These are phyloP conservation scores for Taphrina deformans DNA, from an alignment of 1,139 yeast species.

Conservation along the genomic window DNA sequence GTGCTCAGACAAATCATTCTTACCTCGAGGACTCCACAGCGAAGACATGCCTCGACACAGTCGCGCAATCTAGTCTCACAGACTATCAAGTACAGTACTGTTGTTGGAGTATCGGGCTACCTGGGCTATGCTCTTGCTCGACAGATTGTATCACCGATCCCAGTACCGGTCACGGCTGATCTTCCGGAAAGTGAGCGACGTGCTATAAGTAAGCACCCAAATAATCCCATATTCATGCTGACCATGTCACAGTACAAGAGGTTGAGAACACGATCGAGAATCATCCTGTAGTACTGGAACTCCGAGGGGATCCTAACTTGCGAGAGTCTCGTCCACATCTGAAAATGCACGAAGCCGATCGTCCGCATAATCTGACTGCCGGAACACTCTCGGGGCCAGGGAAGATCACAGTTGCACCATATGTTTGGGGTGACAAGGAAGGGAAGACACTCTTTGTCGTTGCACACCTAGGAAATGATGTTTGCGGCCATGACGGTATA, in stretches of 20 bases:
- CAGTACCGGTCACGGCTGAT: conserved; percentile 1
- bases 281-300: conserved; percentile 34
- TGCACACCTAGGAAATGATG: conserved; percentile 58
- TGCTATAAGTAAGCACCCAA: neutral
- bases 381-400: conserved; percentile 44
- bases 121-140: conserved; percentile 18
- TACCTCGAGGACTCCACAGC: neutral
- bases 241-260: neutral
- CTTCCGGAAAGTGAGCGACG: neutral
- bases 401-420: conserved; percentile 44
- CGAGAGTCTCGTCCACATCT: conserved; percentile 39
- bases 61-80: neutral
- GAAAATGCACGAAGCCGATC: conserved; percentile 39
- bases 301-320: conserved; percentile 37
- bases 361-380: conserved; percentile 44
- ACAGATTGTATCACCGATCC: conserved; percentile 6
- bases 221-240: neutral
- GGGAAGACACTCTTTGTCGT: conserved; percentile 35
- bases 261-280: conserved; percentile 18
- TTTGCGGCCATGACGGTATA: conserved; percentile 68
- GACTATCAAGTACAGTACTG: neutral
- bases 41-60: conserved; percentile 10
- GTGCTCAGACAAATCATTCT: neutral
- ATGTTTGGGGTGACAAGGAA: conserved; percentile 42
- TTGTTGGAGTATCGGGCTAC: conserved; percentile 9